A percentile compares a stretch with the other conserved stretches of the same genome.
Evolutionary conservation across 179 eudicot genomes (phyloP).

Genomic region (Beta lomatogona): DNA sequence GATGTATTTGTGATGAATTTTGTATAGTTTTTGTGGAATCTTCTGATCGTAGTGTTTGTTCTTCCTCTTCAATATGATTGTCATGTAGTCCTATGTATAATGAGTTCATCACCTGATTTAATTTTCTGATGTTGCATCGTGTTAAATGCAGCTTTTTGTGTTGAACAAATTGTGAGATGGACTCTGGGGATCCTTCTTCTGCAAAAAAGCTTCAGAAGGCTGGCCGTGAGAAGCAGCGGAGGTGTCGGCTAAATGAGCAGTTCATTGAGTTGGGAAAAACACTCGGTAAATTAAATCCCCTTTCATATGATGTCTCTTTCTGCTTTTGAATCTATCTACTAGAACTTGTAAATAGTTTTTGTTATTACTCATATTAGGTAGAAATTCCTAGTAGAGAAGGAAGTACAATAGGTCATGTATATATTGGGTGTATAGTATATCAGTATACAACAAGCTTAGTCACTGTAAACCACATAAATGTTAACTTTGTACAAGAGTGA

Average conservation of each 20-base stretch:
- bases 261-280: conserved; percentile 68
- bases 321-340: not conserved
- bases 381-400: too few relatives aligned
- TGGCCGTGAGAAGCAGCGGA: conserved; percentile 76
- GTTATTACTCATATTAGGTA: too few relatives aligned
- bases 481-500: too few relatives aligned
- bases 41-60: not conserved
- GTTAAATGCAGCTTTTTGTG: conserved; percentile 15
- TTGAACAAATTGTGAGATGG: conserved; percentile 17
- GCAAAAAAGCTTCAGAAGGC: conserved; percentile 63
- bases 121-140: conserved; percentile 16
- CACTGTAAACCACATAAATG: too few relatives aligned
- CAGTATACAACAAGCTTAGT: too few relatives aligned
- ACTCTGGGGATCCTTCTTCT: conserved; percentile 30
- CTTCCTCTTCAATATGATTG: not conserved
- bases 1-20: not conserved
- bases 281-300: conserved; percentile 47
- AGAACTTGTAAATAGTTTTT: not conserved
- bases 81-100: not conserved
- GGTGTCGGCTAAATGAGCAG: conserved; percentile 80
- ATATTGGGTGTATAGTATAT: too few relatives aligned
- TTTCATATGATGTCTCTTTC: not conserved
- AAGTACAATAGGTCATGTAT: too few relatives aligned
- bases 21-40: not conserved
- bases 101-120: not conserved